A percentile compares a stretch with the other conserved stretches of the same genome.
These are phyloP conservation scores for Anthostomella pinea DNA, from an alignment of 2,329 filamentous ascomycete genomes.

Conservation along the genomic window DNA sequence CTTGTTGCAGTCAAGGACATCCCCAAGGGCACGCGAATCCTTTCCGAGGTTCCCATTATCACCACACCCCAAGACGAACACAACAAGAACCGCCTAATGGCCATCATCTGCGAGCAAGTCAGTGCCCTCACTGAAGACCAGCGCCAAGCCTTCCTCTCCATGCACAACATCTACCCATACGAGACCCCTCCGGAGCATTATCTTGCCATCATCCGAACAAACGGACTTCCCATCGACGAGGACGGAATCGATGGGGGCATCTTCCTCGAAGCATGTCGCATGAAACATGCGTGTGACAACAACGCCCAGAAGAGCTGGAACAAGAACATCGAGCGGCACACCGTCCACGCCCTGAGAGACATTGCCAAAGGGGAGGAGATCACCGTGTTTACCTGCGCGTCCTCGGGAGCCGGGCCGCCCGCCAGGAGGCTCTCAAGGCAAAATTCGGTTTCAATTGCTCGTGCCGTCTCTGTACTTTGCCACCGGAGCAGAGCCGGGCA, in stretches of 20 bases:
- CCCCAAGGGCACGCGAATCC: conserved; percentile 4
- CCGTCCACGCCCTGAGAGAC: conserved; percentile 8
- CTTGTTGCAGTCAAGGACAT: conserved; percentile 6
- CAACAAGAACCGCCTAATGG: background rate
- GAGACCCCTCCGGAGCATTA: background rate
- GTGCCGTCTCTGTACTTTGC: conserved; percentile 8
- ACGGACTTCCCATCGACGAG: conserved; percentile 4
- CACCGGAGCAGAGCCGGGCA: conserved; percentile 4
- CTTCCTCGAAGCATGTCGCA: conserved; percentile 9
- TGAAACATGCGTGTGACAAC: conserved; percentile 7
- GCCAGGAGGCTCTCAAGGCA: conserved; percentile 2
- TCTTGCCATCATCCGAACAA: conserved; percentile 6
- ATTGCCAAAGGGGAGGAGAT: conserved; percentile 9
- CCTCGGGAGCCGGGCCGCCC: background rate
- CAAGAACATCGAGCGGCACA: conserved; percentile 5
- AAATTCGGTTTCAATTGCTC: conserved; percentile 6
- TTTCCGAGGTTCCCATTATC: conserved; percentile 4
- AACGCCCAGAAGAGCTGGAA: conserved; percentile 10
- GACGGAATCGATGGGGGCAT: conserved; percentile 1
- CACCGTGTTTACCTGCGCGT: conserved; percentile 6
- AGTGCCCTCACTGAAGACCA: background rate
- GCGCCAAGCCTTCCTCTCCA: conserved; percentile 5
- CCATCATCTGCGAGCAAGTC: conserved; percentile 4
- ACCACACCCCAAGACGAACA: background rate
- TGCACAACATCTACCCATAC: conserved; percentile 10